Evolutionary conservation across 2,329 filamentous ascomycete genomes (phyloP), one percentile per base, ranked within the genome.

Genomic region (Fusarium siculi): DNA sequence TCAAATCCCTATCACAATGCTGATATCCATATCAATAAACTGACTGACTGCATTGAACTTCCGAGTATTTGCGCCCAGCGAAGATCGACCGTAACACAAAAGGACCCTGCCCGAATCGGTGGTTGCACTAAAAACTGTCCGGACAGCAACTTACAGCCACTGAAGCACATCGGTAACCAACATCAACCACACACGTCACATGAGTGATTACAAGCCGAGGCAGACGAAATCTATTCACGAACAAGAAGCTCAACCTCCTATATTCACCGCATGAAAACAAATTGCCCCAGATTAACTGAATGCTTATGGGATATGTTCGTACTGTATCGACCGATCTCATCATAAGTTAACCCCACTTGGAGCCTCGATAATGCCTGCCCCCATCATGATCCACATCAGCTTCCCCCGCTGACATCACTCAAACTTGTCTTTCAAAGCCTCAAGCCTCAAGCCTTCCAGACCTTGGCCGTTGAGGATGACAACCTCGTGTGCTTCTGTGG

Each of bases 391-490:
- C 66, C 61, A 70, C 68, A 56, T 42, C 53, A 54, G 49, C 39
- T 57, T 70, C 42, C 66, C 60, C 68, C 68, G 23, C 68, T 70
- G 68, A 70, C 68, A 70, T 70, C 68, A 69, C 59, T 47, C 39
- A 19, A 47, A 50, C n/a, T 21, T 49, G 39, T 25, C 47, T 30
- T 19, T 11, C 39, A 54, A 43, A 63, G 46, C 63, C 47, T 72
- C 56, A 43, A 63, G 42, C 63, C 47, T 72, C 56, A 36, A 25
- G 30, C 30, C 32, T 23, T 52, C 16, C 4, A 52, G 16, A 36
- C 16, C 43, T 37, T 32, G 59, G 66, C 32, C 55, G 44, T 56
- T 37, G 42, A 70, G 14, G 18, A 52, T 69, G 37, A 32, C 30
- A 25, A 46, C 61, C 28, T 64, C 25, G 63, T 40, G 32, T 69